Percentiles rank a stretch among this genome's conserved stretches.
These are phyloP conservation scores for Paramecium caudatum DNA, from an alignment of 73 alveolate species.

Conservation along the genomic window DNA sequence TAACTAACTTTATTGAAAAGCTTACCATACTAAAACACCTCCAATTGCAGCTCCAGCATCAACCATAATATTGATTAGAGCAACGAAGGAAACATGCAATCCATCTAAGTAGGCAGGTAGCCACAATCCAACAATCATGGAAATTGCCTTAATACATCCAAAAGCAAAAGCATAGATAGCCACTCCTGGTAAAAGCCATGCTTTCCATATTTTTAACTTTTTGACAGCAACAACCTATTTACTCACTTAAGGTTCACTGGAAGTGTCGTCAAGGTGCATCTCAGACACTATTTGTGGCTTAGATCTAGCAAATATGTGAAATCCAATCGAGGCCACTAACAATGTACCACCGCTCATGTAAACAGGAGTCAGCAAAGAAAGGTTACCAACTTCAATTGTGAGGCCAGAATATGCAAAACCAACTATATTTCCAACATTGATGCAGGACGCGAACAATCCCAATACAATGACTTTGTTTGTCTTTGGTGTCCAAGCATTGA, in stretches of 20 bases:
- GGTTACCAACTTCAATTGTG: not conserved
- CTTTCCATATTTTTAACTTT: slow-evolving; percentile 28
- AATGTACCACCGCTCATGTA: slow-evolving; percentile 42
- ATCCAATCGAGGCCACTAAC: not conserved
- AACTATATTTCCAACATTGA: slow-evolving; percentile 24
- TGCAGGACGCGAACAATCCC: slow-evolving; percentile 30
- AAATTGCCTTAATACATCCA: slow-evolving; percentile 39
- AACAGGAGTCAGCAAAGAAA: not conserved
- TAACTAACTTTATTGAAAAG: not conserved
- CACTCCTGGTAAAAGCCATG: slow-evolving; percentile 62
- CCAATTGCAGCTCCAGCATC: slow-evolving; percentile 51
- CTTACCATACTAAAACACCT: slow-evolving; percentile 35
- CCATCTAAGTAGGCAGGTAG: slow-evolving; percentile 45
- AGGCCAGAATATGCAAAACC: slow-evolving; percentile 35
- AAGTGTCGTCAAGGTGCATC: not conserved
- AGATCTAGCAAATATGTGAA: not conserved
- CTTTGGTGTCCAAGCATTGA: slow-evolving; percentile 48
- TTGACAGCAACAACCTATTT: not conserved
- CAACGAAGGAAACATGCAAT: not conserved
- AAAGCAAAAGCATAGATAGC: slow-evolving; percentile 40
- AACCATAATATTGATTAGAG: slow-evolving; percentile 57
- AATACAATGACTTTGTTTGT: not conserved
- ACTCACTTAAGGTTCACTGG: not conserved
- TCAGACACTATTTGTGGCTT: slow-evolving; percentile 10
- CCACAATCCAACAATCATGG: slow-evolving; percentile 46